These are phyloP conservation scores for Neonectria sp. DNA, from an alignment of 2,329 filamentous ascomycete species.

Conservation along the genomic window DNA sequence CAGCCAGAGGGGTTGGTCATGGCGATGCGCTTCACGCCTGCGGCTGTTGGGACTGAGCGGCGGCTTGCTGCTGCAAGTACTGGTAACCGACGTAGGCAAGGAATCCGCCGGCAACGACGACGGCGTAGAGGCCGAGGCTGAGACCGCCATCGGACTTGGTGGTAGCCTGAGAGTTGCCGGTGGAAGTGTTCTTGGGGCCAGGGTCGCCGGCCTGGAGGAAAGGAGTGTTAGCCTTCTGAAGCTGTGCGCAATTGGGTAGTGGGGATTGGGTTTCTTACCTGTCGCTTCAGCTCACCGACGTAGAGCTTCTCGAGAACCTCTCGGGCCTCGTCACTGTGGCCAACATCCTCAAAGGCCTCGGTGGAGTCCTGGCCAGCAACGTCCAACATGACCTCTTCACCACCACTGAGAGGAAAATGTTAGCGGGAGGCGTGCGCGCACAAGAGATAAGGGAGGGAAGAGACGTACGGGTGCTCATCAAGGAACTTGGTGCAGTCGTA, in stretches of 20 bases:
- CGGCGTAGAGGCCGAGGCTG: constrained; percentile 85
- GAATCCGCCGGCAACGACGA: constrained; percentile 83
- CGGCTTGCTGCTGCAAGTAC: constrained; percentile 78
- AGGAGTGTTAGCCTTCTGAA: constrained; percentile 43
- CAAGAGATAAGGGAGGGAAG: constrained; percentile 9
- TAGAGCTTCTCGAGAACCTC: constrained; percentile 88
- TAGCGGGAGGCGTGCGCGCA: constrained; percentile 33
- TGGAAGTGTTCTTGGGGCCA: constrained; percentile 68
- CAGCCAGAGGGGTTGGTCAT: constrained; percentile 6
- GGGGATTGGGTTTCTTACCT: constrained; percentile 67
- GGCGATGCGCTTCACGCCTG: constrained; percentile 46
- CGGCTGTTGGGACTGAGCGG: constrained; percentile 39
- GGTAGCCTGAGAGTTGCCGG: constrained; percentile 63
- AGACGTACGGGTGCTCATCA: constrained; percentile 91
- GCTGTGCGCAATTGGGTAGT: constrained; percentile 13
- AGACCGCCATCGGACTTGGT: constrained; percentile 69
- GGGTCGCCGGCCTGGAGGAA: constrained; percentile 80
- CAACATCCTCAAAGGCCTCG: constrained; percentile 99
- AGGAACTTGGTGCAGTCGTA: constrained; percentile 92
- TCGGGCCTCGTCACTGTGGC: constrained; percentile 97
- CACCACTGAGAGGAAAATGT: constrained; percentile 75
- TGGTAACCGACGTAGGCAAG: constrained; percentile 87
- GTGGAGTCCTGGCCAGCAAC: constrained; percentile 96
- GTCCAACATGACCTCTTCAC: constrained; percentile 97
- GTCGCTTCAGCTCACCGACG: constrained; percentile 84